Conservation (phyloP, 2,329 filamentous ascomycete species). For the Aspergillus japonicus region DNA sequence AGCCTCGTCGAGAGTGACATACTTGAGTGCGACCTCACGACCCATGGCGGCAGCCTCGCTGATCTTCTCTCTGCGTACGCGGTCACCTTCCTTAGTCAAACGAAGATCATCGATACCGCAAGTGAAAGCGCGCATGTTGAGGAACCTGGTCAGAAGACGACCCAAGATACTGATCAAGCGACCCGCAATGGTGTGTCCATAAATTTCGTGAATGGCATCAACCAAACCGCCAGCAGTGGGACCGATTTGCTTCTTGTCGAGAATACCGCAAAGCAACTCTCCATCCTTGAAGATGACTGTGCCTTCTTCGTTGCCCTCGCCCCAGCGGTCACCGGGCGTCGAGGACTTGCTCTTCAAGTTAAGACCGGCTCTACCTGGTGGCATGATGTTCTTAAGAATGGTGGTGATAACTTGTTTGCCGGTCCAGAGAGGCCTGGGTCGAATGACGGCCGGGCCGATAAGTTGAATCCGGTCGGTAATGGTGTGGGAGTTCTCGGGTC, state of each 20-base stretch:
- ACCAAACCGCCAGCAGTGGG: slow-evolving; percentile 83
- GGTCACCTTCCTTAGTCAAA: slow-evolving; percentile 77
- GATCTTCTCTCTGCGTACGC: slow-evolving; percentile 66
- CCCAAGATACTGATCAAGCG: slow-evolving; percentile 87
- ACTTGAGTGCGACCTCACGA: slow-evolving; percentile 76
- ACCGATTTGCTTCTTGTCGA: slow-evolving; percentile 94
- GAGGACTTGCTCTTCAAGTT: slow-evolving; percentile 77
- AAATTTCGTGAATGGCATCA: slow-evolving; percentile 89
- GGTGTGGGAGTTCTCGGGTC: slow-evolving; percentile 88
- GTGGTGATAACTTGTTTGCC: slow-evolving; percentile 95
- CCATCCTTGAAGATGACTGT: slow-evolving; percentile 80
- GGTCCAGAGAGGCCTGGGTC: slow-evolving; percentile 82
- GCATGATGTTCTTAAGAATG: slow-evolving; percentile 87
- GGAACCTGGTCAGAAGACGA: slow-evolving; percentile 79
- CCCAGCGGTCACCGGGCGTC: slow-evolving; percentile 79
- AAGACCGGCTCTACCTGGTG: slow-evolving; percentile 70
- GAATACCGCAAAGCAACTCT: slow-evolving; percentile 82
- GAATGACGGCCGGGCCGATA: slow-evolving; percentile 76
- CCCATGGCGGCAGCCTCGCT: slow-evolving; percentile 67
- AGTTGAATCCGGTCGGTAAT: slow-evolving; percentile 78
- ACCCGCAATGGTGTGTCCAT: slow-evolving; percentile 82
- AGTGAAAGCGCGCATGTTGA: slow-evolving; percentile 92
- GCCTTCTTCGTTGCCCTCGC: slow-evolving; percentile 67
- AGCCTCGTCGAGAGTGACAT: slow-evolving; percentile 75
- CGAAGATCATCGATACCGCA: slow-evolving; percentile 96